Base-by-base conservation (phyloP, 257 asterid species). In the Capsicum chinense region DNA sequence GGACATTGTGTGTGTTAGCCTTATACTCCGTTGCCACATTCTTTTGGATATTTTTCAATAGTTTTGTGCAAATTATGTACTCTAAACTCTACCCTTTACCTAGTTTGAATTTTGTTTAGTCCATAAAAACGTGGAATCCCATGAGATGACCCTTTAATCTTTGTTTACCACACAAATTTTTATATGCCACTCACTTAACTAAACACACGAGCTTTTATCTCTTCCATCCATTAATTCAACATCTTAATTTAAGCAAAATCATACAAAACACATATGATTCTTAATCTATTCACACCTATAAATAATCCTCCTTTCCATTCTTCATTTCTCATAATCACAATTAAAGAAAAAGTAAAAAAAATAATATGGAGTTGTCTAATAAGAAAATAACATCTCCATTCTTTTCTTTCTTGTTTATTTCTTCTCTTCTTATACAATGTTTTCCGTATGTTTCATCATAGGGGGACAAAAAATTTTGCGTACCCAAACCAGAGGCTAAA, bases 401-500 rank as follows among this genome's bases (percentile, higher is more conserved):
- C 5, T 7, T 64, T 39, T 6, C 79, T n/a, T 80, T 92, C 82
- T 69, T 91, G 85, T 78, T 93, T 11, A 39, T 87, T 47, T 52
- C 88, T 52, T 7, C 85, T 85, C 9, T 88, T 5, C 9, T 84
- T 42, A 5, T 86, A 33, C 89, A 88, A 8, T 83, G 37, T 39
- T 17, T 80, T 88, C 6, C 90, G 80, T 50, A 86, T 83, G 95
- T 85, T 5, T 56, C 35, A 9, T 91, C 44, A 3, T 87, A 88
- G 1, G 67, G 85, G 81, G 90, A 80, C 81, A 89, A 84, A 86
- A 88, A 90, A 81, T 95, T 95, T 92, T 93, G 98, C 35, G 89
- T 91, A 78, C 91, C 97, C 0, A 95, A 90, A 90, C 63, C 87
- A 0, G 87, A 58, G 3, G 92, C 89, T 10, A 84, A 79, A 3